These are phyloP conservation scores for Solanum hybrid DNA, from an alignment of 305 asterid genomes.

Conservation along the genomic window DNA sequence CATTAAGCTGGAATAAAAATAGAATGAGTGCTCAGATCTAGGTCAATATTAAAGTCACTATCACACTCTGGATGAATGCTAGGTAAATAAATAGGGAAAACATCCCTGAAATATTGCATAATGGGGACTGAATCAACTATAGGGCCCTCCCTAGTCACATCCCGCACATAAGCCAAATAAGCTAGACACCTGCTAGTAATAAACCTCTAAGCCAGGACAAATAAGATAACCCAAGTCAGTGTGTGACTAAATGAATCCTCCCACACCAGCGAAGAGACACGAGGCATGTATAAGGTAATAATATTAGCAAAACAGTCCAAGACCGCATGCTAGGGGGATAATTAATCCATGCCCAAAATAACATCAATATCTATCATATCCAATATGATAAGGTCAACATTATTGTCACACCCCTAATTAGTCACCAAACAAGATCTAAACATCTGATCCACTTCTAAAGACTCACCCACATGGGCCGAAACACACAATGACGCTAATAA, in stretches of 20 bases:
- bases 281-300: neutral
- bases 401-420: too few species aligned
- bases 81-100: neutral
- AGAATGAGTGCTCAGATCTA: neutral
- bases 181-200: neutral
- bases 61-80: too few species aligned
- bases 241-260: neutral
- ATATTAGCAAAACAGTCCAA: neutral
- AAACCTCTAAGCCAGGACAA: neutral
- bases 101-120: neutral
- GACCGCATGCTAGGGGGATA: neutral
- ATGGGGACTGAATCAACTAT: neutral
- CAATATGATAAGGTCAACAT: neutral
- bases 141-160: neutral
- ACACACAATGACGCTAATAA: neutral
- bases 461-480: neutral
- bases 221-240: neutral
- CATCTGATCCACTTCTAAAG: too few species aligned
- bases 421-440: too few species aligned
- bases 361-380: neutral
- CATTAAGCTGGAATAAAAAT: neutral
- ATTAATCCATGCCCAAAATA: too few species aligned
- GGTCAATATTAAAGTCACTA: neutral
- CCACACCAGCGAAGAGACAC: neutral
- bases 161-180: neutral